Evolutionary conservation across 148 eudicot genomes (phyloP).

Genomic region (Rhododendron mucronatum): DNA sequence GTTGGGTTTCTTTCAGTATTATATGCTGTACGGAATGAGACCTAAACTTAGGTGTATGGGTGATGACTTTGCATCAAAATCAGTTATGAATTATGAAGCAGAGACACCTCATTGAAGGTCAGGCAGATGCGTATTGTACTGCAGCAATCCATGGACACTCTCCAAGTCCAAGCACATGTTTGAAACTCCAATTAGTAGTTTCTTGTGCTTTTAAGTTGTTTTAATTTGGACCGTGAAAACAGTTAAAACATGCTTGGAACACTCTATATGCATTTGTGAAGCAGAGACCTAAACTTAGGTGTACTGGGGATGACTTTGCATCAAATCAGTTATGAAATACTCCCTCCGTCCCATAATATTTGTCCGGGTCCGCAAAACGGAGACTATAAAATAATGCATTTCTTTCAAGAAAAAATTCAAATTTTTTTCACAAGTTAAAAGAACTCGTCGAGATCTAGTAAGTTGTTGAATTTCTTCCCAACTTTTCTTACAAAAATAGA

Average conservation of each 20-base stretch:
- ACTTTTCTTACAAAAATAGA: no score
- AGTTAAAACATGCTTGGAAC: neutral
- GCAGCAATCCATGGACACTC: neutral
- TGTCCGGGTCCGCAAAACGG: no score
- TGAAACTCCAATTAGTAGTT: neutral
- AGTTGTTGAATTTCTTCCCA: no score
- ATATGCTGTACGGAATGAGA: neutral
- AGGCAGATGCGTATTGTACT: neutral
- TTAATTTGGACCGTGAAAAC: neutral
- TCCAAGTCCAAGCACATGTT: neutral
- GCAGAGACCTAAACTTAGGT: neutral
- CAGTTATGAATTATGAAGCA: neutral
- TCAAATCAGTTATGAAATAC: neutral
- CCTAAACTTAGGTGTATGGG: neutral
- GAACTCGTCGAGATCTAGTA: no score
- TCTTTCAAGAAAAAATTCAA: no score
- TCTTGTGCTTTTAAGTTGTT: neutral
- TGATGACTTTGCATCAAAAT: neutral
- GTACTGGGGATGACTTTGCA: neutral
- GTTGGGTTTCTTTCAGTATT: neutral
- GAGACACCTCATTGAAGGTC: neutral
- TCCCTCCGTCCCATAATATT: no score
- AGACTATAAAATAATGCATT: no score
- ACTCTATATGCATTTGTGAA: neutral
- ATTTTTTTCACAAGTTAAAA: no score